Evolutionary conservation across 306 rosid species (phyloP).

Genomic region (Gleditsia sinensis): DNA sequence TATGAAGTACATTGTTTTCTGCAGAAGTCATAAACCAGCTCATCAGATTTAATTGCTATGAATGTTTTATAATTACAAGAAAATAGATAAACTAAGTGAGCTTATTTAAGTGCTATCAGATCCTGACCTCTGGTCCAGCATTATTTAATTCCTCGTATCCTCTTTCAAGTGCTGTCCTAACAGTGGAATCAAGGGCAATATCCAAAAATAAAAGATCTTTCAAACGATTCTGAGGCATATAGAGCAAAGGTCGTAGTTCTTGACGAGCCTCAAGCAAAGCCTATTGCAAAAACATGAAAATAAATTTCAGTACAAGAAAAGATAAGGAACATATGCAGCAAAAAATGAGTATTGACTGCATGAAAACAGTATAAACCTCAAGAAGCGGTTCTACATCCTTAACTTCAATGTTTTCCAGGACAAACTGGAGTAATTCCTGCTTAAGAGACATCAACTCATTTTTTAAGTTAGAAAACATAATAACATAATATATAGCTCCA

Average conservation of each 20-base stretch:
- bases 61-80: slow-evolving; percentile 7
- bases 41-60: slow-evolving; percentile 35
- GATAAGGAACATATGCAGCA: slow-evolving; percentile 14
- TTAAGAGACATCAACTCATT: slow-evolving; percentile 27
- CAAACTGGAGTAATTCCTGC: slow-evolving; percentile 74
- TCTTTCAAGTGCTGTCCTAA: slow-evolving; percentile 93
- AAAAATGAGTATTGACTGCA: slow-evolving; percentile 10
- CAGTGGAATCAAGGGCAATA: slow-evolving; percentile 93
- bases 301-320: slow-evolving; percentile 21
- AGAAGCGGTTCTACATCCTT: slow-evolving; percentile 72
- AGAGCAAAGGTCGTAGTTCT: slow-evolving; percentile 71
- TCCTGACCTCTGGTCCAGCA: slow-evolving; percentile 79
- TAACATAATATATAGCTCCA: slow-evolving; percentile 29
- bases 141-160: slow-evolving; percentile 78
- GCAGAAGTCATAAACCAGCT: slow-evolving; percentile 47
- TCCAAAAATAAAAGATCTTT: slow-evolving; percentile 95
- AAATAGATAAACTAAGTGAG: neutral
- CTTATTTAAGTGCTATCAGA: slow-evolving; percentile 11
- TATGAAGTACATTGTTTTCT: slow-evolving; percentile 90
- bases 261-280: slow-evolving; percentile 96
- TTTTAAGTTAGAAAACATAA: slow-evolving; percentile 28
- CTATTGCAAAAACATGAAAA: slow-evolving; percentile 40
- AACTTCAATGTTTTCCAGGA: slow-evolving; percentile 76
- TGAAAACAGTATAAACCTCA: slow-evolving; percentile 65
- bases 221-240: slow-evolving; percentile 72